A percentile compares a stretch with the other conserved stretches of the same genome.
phyloP scores from a whole-genome alignment of 1,139 yeast genomes.

The Nadsonia starkeyi-henricii region DNA sequence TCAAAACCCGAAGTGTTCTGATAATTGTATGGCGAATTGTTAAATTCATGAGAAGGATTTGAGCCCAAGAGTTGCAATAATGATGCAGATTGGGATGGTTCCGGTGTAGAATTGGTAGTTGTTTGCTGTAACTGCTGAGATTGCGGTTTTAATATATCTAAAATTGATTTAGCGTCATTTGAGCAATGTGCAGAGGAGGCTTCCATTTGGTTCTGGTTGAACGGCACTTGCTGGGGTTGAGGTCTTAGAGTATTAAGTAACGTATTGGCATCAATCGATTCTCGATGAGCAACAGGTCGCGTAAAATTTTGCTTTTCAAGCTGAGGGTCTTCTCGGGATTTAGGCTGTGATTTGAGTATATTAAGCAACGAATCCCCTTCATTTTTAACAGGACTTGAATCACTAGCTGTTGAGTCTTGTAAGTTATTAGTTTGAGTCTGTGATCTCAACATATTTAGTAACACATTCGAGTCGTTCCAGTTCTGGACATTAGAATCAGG shows the following conservation, averaged over 20 bases:
- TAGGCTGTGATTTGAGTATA: neutral
- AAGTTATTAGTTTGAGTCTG: neutral
- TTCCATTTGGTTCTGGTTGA: neutral
- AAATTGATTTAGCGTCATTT: neutral
- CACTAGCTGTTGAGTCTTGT: too few relatives aligned
- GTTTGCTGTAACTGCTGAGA: neutral
- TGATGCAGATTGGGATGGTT: neutral
- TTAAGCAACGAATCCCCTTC: neutral
- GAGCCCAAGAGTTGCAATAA: neutral
- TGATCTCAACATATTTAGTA: neutral
- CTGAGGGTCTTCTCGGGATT: neutral
- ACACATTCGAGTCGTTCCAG: neutral
- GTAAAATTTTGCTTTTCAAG: too few relatives aligned
- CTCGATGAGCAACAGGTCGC: too few relatives aligned
- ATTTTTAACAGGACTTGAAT: neutral
- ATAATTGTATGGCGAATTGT: neutral
- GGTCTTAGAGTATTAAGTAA: neutral
- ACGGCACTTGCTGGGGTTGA: neutral
- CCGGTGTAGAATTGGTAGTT: too few relatives aligned
- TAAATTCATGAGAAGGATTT: neutral
- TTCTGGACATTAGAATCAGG: neutral
- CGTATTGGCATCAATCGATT: neutral
- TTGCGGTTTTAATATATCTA: neutral
- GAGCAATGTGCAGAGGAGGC: neutral
- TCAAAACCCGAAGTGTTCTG: neutral